Evolutionary conservation across 2,329 filamentous ascomycete genomes (phyloP), one percentile per base, ranked within the genome.

Genomic region (Pseudocercospora fijiensis): DNA sequence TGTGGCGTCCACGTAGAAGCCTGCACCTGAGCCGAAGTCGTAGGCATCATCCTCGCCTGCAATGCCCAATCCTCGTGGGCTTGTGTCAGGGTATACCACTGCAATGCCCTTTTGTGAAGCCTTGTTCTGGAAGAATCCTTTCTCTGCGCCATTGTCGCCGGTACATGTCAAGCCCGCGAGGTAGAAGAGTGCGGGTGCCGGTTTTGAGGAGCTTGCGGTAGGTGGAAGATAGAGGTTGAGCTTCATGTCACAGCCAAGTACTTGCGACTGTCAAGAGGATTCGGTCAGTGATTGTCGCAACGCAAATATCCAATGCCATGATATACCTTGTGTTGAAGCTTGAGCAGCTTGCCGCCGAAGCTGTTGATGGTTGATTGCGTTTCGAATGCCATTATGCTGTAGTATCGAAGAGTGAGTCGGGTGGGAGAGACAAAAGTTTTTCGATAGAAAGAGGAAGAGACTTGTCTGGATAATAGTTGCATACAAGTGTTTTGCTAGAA

Each of bases 101-200:
- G 95, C 95, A 76, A 99, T 90, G 73, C 91, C 91, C 76, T 88
- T 89, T 72, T 88, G 83, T 62, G 88, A 85, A 55, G 95, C 95
- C 67, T 86, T 86, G 72, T 90, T 87, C 76, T 97, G 93, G 79
- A 99, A 91, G 84, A 97, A 98, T 59, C 93, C 95, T 77, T 88
- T 89, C 74, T 89, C 86, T 1, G 86, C 85, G 76, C 86, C 86
- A 71, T 89, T 89, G 71, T 98, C 93, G 37, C 91, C 92, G 0
- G 92, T 94, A 83, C 95, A 99, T 65, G 95, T 98, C 65, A 99
- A 83, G 58, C 95, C 95, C 13, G 94, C 94, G 64, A 99, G 88
- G 80, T 94, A 99, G 80, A 97, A 88, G 63, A 99, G 85, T 28
- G 98, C 86, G 24, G 95, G 95, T 1, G 92, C 87, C 72, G 90